These are phyloP conservation scores for Chiua virens DNA, from an alignment of 768 basidiomycete genomes.

Conservation along the genomic window DNA sequence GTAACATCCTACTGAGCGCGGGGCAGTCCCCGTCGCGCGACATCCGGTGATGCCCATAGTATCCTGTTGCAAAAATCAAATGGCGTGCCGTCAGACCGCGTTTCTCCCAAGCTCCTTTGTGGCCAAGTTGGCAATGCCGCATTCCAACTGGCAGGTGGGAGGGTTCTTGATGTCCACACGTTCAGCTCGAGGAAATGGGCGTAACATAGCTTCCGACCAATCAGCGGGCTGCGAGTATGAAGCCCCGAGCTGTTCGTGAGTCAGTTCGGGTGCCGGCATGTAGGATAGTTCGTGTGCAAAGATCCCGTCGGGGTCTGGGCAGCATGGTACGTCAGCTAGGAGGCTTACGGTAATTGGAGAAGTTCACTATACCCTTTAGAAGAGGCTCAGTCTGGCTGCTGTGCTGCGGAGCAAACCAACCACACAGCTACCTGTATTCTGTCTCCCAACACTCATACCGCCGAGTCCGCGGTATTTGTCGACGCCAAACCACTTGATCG, in stretches of 20 bases:
- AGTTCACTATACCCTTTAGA: constrained; percentile 46
- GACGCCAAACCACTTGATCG: constrained; percentile 51
- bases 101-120: constrained; percentile 24
- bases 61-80: constrained; percentile 53
- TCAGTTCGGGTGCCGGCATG: constrained; percentile 47
- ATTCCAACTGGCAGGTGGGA: constrained; percentile 35
- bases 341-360: constrained; percentile 45
- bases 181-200: constrained; percentile 55
- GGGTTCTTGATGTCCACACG: constrained; percentile 52
- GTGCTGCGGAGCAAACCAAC: constrained; percentile 1
- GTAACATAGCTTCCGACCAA: constrained; percentile 58
- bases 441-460: constrained; percentile 43
- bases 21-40: too few species aligned
- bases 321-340: not conserved
- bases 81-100: constrained; percentile 42
- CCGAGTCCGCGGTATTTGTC: constrained; percentile 49
- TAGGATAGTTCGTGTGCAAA: constrained; percentile 48
- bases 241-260: not conserved
- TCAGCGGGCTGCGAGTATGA: constrained; percentile 44
- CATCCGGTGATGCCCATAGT: constrained; percentile 32
- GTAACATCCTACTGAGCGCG: too few species aligned
- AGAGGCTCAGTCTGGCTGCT: not conserved
- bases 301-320: constrained; percentile 30
- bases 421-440: constrained; percentile 34
- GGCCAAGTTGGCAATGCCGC: constrained; percentile 33